These are phyloP conservation scores for Erythrophleum ivorense DNA, from an alignment of 331 rosid genomes.

Conservation along the genomic window DNA sequence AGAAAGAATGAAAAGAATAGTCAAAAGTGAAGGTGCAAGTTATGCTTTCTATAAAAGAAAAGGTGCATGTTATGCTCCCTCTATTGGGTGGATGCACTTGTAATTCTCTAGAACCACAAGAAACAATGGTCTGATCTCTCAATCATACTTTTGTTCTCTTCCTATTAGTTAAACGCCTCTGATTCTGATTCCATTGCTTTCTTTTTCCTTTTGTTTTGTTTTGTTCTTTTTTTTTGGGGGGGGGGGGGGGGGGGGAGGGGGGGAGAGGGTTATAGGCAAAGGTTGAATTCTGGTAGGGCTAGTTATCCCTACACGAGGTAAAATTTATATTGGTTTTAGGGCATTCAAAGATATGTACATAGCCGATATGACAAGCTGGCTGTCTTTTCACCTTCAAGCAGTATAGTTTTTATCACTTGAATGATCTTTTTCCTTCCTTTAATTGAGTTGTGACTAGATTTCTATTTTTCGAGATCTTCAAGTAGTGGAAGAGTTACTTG, in stretches of 20 bases:
- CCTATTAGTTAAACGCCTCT: not conserved
- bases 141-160: not conserved
- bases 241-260: no score
- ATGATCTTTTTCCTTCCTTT: not conserved
- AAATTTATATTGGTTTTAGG: constrained; percentile 5
- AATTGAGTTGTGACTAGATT: not conserved
- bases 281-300: not conserved
- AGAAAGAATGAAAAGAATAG: no score
- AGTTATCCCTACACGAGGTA: constrained; percentile 3
- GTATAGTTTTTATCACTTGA: constrained; percentile 10
- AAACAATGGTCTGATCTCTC: not conserved
- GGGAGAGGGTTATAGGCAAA: not conserved
- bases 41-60: not conserved
- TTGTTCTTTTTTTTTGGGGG: no score
- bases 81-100: not conserved
- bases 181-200: not conserved
- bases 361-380: constrained; percentile 17
- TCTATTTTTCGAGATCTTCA: constrained; percentile 17
- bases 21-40: not conserved
- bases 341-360: constrained; percentile 25
- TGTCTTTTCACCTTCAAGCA: constrained; percentile 24
- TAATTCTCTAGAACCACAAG: not conserved
- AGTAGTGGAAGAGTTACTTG: not conserved
- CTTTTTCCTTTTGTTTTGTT: no score
- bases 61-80: not conserved